These are phyloP conservation scores for Adansonia grandidieri DNA, from an alignment of 441 rosid species.

Conservation along the genomic window DNA sequence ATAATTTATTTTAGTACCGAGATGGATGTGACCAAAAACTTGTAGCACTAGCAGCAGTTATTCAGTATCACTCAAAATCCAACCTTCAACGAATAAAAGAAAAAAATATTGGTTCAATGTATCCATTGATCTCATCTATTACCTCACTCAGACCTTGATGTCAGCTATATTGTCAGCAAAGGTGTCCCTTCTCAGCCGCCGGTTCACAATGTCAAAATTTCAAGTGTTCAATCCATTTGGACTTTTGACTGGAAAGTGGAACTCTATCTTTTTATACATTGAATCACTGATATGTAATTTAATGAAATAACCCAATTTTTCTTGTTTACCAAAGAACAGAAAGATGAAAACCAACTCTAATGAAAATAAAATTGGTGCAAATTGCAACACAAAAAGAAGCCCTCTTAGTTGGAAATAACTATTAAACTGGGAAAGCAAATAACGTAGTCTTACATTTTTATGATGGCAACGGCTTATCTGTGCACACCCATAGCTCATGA, in stretches of 20 bases:
- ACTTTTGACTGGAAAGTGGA: background rate
- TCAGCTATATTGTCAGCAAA: background rate
- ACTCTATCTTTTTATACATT: background rate
- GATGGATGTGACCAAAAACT: background rate
- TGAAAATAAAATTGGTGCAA: background rate
- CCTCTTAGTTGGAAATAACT: background rate
- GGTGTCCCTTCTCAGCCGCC: background rate
- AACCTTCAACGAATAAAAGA: background rate
- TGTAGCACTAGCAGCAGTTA: background rate
- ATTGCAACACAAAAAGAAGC: background rate
- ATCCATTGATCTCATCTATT: background rate
- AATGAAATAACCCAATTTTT: background rate
- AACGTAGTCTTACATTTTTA: background rate
- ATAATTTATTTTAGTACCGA: too few relatives aligned
- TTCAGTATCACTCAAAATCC: background rate
- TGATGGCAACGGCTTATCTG: background rate
- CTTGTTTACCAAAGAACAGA: background rate
- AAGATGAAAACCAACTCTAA: background rate
- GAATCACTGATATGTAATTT: background rate
- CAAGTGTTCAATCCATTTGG: background rate
- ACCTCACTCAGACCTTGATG: background rate
- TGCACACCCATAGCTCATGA: background rate
- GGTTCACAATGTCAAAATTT: background rate
- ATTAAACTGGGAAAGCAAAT: background rate
- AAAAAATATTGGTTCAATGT: slow-evolving; percentile 9